Evolutionary conservation across 2,329 filamentous ascomycete species (phyloP).

Genomic region (Alternaria burnsii): DNA sequence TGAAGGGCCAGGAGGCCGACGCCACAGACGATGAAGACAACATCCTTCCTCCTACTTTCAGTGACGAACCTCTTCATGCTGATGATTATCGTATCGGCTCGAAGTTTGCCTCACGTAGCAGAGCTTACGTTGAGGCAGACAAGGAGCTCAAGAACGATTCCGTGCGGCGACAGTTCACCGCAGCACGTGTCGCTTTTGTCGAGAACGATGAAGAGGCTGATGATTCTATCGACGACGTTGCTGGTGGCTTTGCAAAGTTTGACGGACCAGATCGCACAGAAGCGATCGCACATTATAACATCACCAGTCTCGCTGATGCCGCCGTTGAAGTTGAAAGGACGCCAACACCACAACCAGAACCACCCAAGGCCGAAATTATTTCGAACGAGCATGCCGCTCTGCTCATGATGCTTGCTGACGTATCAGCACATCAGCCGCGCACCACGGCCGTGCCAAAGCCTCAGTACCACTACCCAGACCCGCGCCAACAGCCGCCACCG

Average conservation of each 20-base stretch:
- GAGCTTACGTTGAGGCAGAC: conserved; percentile 52
- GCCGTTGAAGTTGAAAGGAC: conserved; percentile 47
- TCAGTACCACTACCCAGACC: conserved; percentile 10
- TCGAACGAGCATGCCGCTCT: conserved; percentile 54
- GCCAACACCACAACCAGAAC: conserved; percentile 28
- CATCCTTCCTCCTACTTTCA: conserved; percentile 44
- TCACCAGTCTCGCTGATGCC: conserved; percentile 46
- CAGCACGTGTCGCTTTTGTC: conserved; percentile 35
- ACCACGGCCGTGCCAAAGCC: conserved; percentile 5
- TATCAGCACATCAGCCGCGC: conserved; percentile 40
- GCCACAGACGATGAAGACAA: conserved; percentile 55
- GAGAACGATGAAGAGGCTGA: conserved; percentile 44
- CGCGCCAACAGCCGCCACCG: conserved; percentile 15
- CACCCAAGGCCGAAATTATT: conserved; percentile 34
- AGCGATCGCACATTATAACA: conserved; percentile 50
- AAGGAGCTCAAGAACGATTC: conserved; percentile 45
- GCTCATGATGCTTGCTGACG: conserved; percentile 50
- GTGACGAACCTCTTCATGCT: conserved; percentile 35
- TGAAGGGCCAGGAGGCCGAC: conserved; percentile 45
- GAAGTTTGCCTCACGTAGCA: conserved; percentile 53
- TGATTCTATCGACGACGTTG: conserved; percentile 38
- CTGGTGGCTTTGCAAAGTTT: conserved; percentile 53
- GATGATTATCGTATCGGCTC: conserved; percentile 41
- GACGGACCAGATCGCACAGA: conserved; percentile 53
- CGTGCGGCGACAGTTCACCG: conserved; percentile 33